Conservation (phyloP, 805 yeast species). For the Helenozyma rhizophorensis region DNA sequence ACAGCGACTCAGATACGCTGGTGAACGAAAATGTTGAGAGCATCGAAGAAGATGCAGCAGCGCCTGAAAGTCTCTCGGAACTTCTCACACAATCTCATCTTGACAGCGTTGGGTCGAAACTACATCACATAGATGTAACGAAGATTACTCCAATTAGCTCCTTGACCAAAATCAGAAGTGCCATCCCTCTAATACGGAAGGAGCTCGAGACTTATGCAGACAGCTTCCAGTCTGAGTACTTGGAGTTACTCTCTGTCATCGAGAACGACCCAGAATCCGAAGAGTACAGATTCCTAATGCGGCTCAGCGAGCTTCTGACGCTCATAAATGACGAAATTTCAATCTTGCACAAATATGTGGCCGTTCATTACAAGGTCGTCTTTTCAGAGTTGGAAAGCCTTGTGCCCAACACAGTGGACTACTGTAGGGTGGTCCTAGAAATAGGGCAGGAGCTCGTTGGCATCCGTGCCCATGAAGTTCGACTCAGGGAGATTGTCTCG, state of each 20-base stretch:
- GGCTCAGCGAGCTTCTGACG: slow-evolving; percentile 51
- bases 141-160: slow-evolving; percentile 16
- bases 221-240: slow-evolving; percentile 24
- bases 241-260: slow-evolving; percentile 27
- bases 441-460: slow-evolving; percentile 46
- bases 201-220: slow-evolving; percentile 19
- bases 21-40: slow-evolving; percentile 3
- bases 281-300: slow-evolving; percentile 46
- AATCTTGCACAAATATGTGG: slow-evolving; percentile 45
- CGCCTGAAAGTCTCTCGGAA: slow-evolving; percentile 10
- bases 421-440: slow-evolving; percentile 46
- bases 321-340: slow-evolving; percentile 53
- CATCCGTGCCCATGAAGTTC: slow-evolving; percentile 25
- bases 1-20: slow-evolving; percentile 18
- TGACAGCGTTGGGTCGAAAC: slow-evolving; percentile 10
- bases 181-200: slow-evolving; percentile 21
- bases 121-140: slow-evolving; percentile 19
- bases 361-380: slow-evolving; percentile 49
- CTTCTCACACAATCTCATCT: slow-evolving; percentile 12
- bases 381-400: slow-evolving; percentile 71
- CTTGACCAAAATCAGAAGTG: slow-evolving; percentile 20
- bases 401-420: slow-evolving; percentile 58
- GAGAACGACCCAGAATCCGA: slow-evolving; percentile 28
- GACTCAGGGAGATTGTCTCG: slow-evolving; percentile 42
- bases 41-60: slow-evolving; percentile 1